Evolutionary conservation across 139 green algal genomes (phyloP), one percentile per base, ranked within the genome.

Genomic region (Chlorella sp.): DNA sequence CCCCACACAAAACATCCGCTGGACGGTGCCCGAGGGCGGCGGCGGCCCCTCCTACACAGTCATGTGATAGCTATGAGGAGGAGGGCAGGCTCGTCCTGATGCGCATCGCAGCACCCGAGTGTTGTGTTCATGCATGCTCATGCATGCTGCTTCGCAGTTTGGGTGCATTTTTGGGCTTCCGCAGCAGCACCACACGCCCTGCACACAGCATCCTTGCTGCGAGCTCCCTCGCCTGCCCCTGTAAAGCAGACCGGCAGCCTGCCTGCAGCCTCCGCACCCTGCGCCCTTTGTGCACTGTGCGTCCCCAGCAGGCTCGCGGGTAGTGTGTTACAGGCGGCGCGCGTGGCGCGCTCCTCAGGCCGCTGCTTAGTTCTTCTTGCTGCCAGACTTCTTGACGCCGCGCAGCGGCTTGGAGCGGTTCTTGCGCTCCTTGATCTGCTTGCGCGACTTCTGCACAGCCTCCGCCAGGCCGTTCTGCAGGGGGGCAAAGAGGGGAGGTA

Each of bases 341-440:
- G 47, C 28, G 36, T 60, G 25, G 47, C 56, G 64, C 73, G 64
- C 70, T 62, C 32, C 13, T 51, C 51, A 21, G 15, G 51, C 11
- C 15, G 51, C 15, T 60, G n/a, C 60, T 85, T 79, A 88, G 39
- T 88, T 86, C 85, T 88, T 88, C 44, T 55, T 67, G 70, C 63
- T 47, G 20, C 34, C 82, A 28, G 51, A 87, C 95, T 99, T 99
- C 94, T 98, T 98, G 79, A 92, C 86, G 78, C 97, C 97, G 70
- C 97, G 94, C 60, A 99, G 81, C 92, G 98, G 98, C 92, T 96
- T 98, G 64, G 92, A 88, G 64, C 97, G 92, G 95, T 99, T 99
- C 92, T 98, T 99, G 44, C 97, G 87, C 94, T 99, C 97, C 96
- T 99, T 99, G 88, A 98, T 98, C 93, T 99, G 96, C 95, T 99